Evolutionary conservation across 805 yeast genomes (phyloP), one percentile per base, ranked within the genome.

Genomic region (Lipomyces spencermartinsiae): DNA sequence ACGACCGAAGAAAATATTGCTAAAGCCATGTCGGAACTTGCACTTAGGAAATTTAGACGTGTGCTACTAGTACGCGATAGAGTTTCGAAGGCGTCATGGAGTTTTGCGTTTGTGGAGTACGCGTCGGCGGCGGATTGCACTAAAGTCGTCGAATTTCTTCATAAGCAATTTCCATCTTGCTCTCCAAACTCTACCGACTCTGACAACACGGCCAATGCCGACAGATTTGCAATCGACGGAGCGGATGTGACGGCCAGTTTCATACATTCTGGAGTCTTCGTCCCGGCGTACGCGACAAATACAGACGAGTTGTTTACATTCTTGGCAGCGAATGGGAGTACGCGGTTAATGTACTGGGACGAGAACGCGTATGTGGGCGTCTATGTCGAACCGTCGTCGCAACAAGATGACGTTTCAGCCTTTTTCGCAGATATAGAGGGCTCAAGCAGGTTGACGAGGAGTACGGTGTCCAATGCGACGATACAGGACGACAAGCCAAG

Each of bases 181-280:
- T 2, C 37, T 16, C 29, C 33, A 8, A 22, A 0, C 4, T 37
- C n/a, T 9, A 16, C 37, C 3, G 22, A n/a, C 49, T 43, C 49
- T 9, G 16, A n/a, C 49, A 43, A 19, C 49, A 43, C 25, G 49
- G 6, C 34, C 56, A 57, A 37, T 5, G 51, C 6, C 19, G 58
- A 25, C 12, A 14, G 33, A 53, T 51, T 65, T 6, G 16, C 25
- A 12, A 53, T 61, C 53, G 59, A 29, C 19, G 62, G 63, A 22
- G n/a, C 34, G 16, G 34, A 9, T 2, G 54, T 63, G 12, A 25
- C 12, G 14, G 58, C 57, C 57, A 55, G 55, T 16, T 70, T 49
- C 37, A 68, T 70, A 8, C 73, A 70, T 55, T 61, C 71, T 2
- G 73, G 73, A 12, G 73, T 70, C 10, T 70, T 70, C 56, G 67